Conservation (phyloP, 192 early-diverging fungal species). For the Thamnidium elegans region DNA sequence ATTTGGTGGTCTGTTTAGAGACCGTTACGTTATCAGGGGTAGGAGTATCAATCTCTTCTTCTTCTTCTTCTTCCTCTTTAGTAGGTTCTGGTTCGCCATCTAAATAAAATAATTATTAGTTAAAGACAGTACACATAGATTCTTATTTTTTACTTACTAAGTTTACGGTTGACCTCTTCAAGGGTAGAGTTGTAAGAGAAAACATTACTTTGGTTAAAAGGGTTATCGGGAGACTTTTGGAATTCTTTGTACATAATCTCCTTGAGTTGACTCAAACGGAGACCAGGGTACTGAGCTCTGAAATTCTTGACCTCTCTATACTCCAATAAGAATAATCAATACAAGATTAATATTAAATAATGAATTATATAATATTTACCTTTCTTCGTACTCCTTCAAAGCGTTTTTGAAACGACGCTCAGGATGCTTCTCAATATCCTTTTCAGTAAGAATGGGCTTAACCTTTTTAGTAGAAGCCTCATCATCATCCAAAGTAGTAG, state of each 20-base stretch:
- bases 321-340: too few species aligned
- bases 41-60: neutral
- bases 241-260: constrained; percentile 81
- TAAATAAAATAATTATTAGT: neutral
- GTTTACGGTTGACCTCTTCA: constrained; percentile 40
- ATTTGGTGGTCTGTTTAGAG: neutral
- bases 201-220: constrained; percentile 71
- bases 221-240: constrained; percentile 73
- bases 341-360: too few species aligned
- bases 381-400: constrained; percentile 62
- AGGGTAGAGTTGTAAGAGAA: constrained; percentile 69
- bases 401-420: constrained; percentile 82
- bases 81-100: constrained; percentile 7
- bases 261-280: constrained; percentile 75
- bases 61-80: neutral
- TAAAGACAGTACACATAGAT: neutral
- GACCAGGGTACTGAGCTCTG: constrained; percentile 74
- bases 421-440: constrained; percentile 80
- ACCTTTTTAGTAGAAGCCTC: constrained; percentile 50
- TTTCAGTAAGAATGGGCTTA: constrained; percentile 35
- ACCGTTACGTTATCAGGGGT: too few species aligned
- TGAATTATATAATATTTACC: neutral
- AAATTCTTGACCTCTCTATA: constrained; percentile 63
- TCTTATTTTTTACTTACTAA: constrained; percentile 11
- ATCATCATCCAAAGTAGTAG: constrained; percentile 16